Percentiles rank a stretch among this genome's conserved stretches.
These are phyloP conservation scores for Camelina hispida DNA, from an alignment of 345 rosid genomes.

Conservation along the genomic window DNA sequence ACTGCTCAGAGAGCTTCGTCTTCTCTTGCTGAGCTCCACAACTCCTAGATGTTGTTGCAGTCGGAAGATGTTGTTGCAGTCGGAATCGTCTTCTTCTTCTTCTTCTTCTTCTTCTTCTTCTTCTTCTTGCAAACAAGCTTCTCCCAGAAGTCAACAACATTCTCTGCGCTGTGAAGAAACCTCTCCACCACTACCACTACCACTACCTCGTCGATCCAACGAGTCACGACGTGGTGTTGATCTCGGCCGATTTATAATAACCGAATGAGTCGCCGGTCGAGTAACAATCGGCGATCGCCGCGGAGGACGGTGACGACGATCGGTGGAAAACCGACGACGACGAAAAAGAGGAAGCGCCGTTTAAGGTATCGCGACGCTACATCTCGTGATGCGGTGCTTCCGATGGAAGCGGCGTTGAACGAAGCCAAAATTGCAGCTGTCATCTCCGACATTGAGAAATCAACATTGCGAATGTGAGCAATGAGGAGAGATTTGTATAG, in stretches of 20 bases:
- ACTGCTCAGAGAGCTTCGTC: constrained; percentile 62
- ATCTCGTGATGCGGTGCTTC: constrained; percentile 61
- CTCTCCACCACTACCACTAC: constrained; percentile 35
- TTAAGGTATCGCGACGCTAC: constrained; percentile 81
- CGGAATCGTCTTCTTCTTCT: constrained; percentile 36
- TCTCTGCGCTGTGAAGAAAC: constrained; percentile 60
- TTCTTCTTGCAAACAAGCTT: constrained; percentile 76
- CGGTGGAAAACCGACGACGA: constrained; percentile 7
- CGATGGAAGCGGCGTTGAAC: constrained; percentile 55
- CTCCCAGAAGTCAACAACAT: constrained; percentile 73
- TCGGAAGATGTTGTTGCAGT: constrained; percentile 40
- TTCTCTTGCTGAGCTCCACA: constrained; percentile 49
- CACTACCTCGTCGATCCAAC: constrained; percentile 49
- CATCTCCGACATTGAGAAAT: constrained; percentile 50
- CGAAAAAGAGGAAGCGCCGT: constrained; percentile 21
- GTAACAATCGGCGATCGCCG: constrained; percentile 67
- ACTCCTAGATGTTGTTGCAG: constrained; percentile 47
- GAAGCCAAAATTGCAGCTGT: constrained; percentile 69
- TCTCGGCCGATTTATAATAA: constrained; percentile 58
- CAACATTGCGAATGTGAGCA: constrained; percentile 29
- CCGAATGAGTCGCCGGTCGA: constrained; percentile 44
- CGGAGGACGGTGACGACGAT: constrained; percentile 41
- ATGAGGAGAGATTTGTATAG: background rate
- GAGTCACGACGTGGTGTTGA: constrained; percentile 59
- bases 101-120: constrained; percentile 58